phyloP scores from a whole-genome alignment of 192 early-diverging fungal species.

The Linnemannia exigua region DNA sequence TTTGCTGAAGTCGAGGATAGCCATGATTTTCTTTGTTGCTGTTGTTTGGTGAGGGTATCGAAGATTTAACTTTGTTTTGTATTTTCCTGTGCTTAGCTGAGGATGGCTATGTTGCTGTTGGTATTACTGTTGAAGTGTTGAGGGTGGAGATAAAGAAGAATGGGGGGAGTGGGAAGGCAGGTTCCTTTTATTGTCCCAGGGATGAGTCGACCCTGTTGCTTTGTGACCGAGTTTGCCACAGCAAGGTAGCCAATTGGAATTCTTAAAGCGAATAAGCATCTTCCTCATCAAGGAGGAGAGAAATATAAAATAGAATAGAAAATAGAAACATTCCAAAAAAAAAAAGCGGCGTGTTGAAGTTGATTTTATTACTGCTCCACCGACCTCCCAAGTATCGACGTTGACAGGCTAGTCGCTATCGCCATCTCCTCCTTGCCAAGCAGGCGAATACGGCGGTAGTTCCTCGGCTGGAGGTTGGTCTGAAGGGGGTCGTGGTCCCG shows the following conservation, averaged over 20 bases:
- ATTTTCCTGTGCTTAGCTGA: too few species aligned
- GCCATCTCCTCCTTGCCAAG: constrained; percentile 16
- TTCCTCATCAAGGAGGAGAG: background rate
- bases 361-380: background rate
- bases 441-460: constrained; percentile 28
- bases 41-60: too few species aligned
- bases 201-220: background rate
- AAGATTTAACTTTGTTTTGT: too few species aligned
- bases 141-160: background rate
- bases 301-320: too few species aligned
- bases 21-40: background rate
- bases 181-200: background rate
- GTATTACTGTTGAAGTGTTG: too few species aligned
- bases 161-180: background rate
- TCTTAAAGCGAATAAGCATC: background rate
- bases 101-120: background rate
- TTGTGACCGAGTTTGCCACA: background rate
- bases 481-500: constrained; percentile 35
- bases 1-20: background rate
- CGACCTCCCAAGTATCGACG: background rate
- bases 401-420: constrained; percentile 21
- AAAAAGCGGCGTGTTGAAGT: background rate
- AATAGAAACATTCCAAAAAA: background rate
- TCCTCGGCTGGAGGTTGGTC: constrained; percentile 7
- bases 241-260: background rate